phyloP scores from a whole-genome alignment of 2,329 filamentous ascomycete species.

The Apiospora hydei region DNA sequence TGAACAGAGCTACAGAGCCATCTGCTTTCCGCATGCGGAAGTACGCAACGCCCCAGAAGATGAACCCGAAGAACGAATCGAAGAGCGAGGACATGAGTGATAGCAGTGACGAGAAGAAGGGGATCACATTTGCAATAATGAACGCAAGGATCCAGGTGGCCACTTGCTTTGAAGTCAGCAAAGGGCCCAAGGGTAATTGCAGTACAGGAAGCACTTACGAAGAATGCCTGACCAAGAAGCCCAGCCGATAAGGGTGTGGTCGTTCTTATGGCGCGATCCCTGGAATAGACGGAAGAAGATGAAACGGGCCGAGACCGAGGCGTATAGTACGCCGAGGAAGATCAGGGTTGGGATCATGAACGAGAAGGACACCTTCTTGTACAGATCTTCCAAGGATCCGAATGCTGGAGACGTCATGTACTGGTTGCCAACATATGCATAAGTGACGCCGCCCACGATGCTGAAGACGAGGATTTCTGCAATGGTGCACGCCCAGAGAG shows the following conservation, averaged over 20 bases:
- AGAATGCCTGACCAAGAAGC: conserved; percentile 78
- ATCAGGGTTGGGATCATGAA: conserved; percentile 97
- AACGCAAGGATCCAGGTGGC: conserved; percentile 86
- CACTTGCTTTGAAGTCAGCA: conserved; percentile 45
- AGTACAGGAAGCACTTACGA: conserved; percentile 44
- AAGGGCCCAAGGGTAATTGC: background rate
- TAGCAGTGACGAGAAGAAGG: conserved; percentile 84
- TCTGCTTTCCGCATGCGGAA: conserved; percentile 77
- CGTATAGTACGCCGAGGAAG: conserved; percentile 90
- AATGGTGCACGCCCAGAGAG: conserved; percentile 88
- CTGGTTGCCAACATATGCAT: conserved; percentile 87
- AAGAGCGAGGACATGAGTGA: conserved; percentile 87
- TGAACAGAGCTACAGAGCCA: conserved; percentile 59
- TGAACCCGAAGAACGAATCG: conserved; percentile 93
- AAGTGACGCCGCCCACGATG: conserved; percentile 80
- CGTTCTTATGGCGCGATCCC: conserved; percentile 78
- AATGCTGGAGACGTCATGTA: conserved; percentile 91
- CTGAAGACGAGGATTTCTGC: conserved; percentile 87
- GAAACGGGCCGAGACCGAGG: conserved; percentile 88
- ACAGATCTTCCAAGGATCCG: conserved; percentile 78
- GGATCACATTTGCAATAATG: conserved; percentile 90
- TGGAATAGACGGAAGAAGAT: conserved; percentile 90
- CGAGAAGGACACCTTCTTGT: conserved; percentile 88
- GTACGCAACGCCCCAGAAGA: conserved; percentile 89
- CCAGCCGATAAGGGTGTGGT: conserved; percentile 86